phyloP scores from a whole-genome alignment of 108 stramenopile genomes.

The Pelagomonas calceolata region DNA sequence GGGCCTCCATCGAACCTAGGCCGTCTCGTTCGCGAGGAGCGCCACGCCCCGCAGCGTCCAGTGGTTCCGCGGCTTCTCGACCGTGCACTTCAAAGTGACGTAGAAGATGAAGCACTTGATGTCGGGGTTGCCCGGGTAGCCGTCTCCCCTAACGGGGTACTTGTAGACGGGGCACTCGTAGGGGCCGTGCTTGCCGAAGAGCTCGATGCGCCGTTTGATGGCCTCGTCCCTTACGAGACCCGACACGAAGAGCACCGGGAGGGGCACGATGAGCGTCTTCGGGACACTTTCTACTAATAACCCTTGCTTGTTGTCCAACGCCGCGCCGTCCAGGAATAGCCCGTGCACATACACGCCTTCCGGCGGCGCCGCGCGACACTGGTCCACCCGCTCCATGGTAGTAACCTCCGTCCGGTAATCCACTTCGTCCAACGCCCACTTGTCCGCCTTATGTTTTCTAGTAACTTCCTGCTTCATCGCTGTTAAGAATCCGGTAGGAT shows the following conservation, averaged over 20 bases:
- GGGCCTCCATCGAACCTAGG: no score
- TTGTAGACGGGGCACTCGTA: constrained; percentile 77
- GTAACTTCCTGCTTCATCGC: constrained; percentile 84
- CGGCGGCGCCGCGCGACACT: constrained; percentile 40
- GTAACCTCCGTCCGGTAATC: constrained; percentile 73
- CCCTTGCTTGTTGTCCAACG: constrained; percentile 55
- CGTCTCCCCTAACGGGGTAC: constrained; percentile 64
- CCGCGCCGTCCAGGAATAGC: constrained; percentile 67
- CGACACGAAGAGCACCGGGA: constrained; percentile 63
- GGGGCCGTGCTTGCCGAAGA: constrained; percentile 47
- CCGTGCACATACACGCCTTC: constrained; percentile 81
- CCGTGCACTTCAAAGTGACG: constrained; percentile 52
- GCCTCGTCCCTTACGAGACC: constrained; percentile 49
- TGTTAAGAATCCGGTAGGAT: constrained; percentile 72
- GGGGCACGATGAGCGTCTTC: constrained; percentile 56
- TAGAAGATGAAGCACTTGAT: constrained; percentile 65
- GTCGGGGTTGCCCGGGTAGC: no score
- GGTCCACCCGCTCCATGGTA: constrained; percentile 46
- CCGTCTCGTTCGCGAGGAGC: constrained; percentile 21
- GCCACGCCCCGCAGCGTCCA: constrained; percentile 67
- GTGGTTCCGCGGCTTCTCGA: constrained; percentile 47
- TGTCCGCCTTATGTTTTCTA: constrained; percentile 59
- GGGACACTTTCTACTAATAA: constrained; percentile 58
- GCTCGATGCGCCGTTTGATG: constrained; percentile 35
- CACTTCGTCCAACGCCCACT: constrained; percentile 79